Base-by-base conservation (phyloP, 2,329 filamentous ascomycete species). In the Diaporthe sp. region DNA sequence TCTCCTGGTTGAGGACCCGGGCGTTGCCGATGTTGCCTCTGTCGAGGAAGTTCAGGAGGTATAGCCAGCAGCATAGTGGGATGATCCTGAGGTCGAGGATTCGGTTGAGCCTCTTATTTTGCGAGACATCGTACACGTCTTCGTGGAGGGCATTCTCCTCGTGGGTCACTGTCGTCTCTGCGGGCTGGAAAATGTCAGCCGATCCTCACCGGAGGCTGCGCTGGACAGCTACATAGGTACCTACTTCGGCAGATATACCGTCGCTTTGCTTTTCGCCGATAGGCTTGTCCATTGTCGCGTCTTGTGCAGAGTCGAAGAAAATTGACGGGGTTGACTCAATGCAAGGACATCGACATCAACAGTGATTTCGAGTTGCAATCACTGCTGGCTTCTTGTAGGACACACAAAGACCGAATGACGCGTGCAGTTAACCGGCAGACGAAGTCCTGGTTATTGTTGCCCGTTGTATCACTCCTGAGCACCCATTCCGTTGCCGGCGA, bases 11-110 rank as follows among this genome's bases (percentile, higher is more conserved):
- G 80, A 79, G 77, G 73, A 83, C 78, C 72, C 79, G 76, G 34
- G 81, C 80, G 75, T 85, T 83, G 53, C 80, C 80, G 20, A 83
- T 82, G 71, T 83, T 81, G 53, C 77, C 78, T 7, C 79, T 75
- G 58, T 81, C 81, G 20, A 82, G 76, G 67, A 80, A 80, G 13
- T 80, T 80, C 8, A 82, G 53, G 25, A 79, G 79, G 73, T 81
- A 82, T 3, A 82, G 75, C 51, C 39, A 78, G 73, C 53, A 82
- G 78, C 42, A 81, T 53, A 44, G 79, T 37, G 71, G 80, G 31
- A 82, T 73, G 25, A 82, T 77, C 5, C 78, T 76, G 34, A 74
- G 63, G 68, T 82, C 80, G 53, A 82, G 78, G 72, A 79, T 80
- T 12, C 78, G 77, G 10, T 77, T 73, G 42, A 80, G 73, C 47